Evolutionary conservation across 129 eudicot species (phyloP).

Genomic region (Flaveria brownii): DNA sequence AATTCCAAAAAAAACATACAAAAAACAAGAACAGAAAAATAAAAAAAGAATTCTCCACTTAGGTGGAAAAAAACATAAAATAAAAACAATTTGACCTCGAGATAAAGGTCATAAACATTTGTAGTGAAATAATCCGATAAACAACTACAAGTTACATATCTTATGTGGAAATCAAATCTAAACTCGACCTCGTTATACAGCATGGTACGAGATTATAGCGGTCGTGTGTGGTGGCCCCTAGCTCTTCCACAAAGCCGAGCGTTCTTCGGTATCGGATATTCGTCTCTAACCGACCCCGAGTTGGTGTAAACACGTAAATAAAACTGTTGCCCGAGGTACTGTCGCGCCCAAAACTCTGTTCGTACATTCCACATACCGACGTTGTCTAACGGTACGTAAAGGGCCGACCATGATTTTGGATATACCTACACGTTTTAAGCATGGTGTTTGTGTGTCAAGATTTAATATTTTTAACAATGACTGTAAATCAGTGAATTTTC

Average conservation of each 20-base stretch:
- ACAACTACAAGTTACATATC: slow-evolving; percentile 32
- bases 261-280: slow-evolving; percentile 83
- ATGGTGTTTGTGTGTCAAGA: slow-evolving; percentile 40
- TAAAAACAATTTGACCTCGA: slow-evolving; percentile 71
- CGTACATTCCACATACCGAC: slow-evolving; percentile 96
- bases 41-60: slow-evolving; percentile 22
- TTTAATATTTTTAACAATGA: no score
- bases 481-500: no score
- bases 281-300: slow-evolving; percentile 79
- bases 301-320: slow-evolving; percentile 77
- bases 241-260: slow-evolving; percentile 91
- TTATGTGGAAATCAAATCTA: background rate
- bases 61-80: slow-evolving; percentile 21
- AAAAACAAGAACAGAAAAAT: background rate
- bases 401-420: slow-evolving; percentile 84
- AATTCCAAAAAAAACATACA: slow-evolving; percentile 14
- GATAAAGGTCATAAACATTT: slow-evolving; percentile 60
- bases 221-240: slow-evolving; percentile 68
- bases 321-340: slow-evolving; percentile 81
- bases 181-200: slow-evolving; percentile 6
- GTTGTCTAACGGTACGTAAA: slow-evolving; percentile 74
- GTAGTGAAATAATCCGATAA: slow-evolving; percentile 21
- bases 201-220: slow-evolving; percentile 42
- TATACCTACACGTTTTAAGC: slow-evolving; percentile 53
- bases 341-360: slow-evolving; percentile 91